Evolutionary conservation across 2,329 filamentous ascomycete species (phyloP).

Genomic region (Chrysoporthe cubensis): DNA sequence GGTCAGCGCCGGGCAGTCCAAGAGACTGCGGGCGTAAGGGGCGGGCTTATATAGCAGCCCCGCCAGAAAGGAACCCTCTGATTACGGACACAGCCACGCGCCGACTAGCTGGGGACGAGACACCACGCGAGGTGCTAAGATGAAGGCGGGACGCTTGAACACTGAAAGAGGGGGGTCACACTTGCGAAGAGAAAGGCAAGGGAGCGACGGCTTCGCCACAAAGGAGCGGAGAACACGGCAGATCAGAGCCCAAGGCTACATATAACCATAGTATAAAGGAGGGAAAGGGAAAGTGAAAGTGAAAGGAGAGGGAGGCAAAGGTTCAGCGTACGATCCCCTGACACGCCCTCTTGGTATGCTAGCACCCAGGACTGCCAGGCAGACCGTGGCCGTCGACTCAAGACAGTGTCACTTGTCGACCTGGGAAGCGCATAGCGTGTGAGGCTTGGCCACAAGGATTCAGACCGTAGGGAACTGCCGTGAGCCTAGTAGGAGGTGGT

Average conservation of each 20-base stretch:
- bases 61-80: not conserved
- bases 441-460: conserved; percentile 5
- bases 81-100: conserved; percentile 6
- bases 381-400: not conserved
- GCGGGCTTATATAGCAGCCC: not conserved
- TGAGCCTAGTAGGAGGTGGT: not conserved
- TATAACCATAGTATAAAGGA: too few relatives aligned
- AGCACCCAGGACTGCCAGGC: not conserved
- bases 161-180: too few relatives aligned
- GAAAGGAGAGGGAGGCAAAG: too few relatives aligned
- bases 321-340: too few relatives aligned
- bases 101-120: not conserved
- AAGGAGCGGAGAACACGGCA: too few relatives aligned
- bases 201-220: too few relatives aligned
- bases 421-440: not conserved
- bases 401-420: not conserved
- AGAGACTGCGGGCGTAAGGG: not conserved
- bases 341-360: not conserved
- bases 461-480: not conserved
- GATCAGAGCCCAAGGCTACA: too few relatives aligned
- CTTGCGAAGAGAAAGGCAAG: too few relatives aligned
- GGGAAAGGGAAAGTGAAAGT: too few relatives aligned
- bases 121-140: not conserved
- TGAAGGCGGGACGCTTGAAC: too few relatives aligned
- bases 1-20: too few relatives aligned